Evolutionary conservation across 306 rosid species (phyloP), one percentile per base, ranked within the genome.

Genomic region (Begonia peltatifolia): DNA sequence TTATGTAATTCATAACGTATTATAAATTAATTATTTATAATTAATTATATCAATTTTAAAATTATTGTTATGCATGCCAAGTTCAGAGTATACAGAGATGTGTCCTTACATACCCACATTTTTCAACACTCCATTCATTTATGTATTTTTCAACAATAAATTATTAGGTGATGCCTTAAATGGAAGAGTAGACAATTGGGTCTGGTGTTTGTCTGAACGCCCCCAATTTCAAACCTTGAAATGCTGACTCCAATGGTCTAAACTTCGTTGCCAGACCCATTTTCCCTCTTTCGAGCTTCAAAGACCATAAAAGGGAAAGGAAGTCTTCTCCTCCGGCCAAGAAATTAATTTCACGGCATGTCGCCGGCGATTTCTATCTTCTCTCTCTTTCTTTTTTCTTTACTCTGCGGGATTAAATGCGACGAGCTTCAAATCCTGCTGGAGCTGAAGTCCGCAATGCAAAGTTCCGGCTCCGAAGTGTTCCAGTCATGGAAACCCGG

Each of bases 351-450:
- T 41, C 48, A 67, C 69, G 61, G 56, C 59, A 82, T 79, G 93
- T 63, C 74, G 14, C 66, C 60, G 9, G 68, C 78, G 1, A 38
- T 59, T 44, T 46, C 68, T 11, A 16, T 65, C 42, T 61, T 2
- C 52, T 23, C 68, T 58, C 75, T 63, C 56, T 58, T 68, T 52
- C 61, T 84, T 58, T 6, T 73, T 47, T 20, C 58, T 41, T 54
- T 71, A 2, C 63, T 76, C 58, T n/a, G 68, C 44, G 36, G 17
- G 2, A 55, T 68, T 50, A 47, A 66, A 9, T 67, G 79, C 4
- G 64, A 76, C 67, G 75, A 92, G 38, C 74, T 58, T 54, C 72
- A 71, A 75, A 60, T 71, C 23, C 81, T 92, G 0, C 63, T 75
- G 4, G 63, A 47, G 49, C 69, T 92, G 13, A 83, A 83, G 64